phyloP scores from a whole-genome alignment of 2,329 filamentous ascomycete genomes.

The Venturia oleaginea region DNA sequence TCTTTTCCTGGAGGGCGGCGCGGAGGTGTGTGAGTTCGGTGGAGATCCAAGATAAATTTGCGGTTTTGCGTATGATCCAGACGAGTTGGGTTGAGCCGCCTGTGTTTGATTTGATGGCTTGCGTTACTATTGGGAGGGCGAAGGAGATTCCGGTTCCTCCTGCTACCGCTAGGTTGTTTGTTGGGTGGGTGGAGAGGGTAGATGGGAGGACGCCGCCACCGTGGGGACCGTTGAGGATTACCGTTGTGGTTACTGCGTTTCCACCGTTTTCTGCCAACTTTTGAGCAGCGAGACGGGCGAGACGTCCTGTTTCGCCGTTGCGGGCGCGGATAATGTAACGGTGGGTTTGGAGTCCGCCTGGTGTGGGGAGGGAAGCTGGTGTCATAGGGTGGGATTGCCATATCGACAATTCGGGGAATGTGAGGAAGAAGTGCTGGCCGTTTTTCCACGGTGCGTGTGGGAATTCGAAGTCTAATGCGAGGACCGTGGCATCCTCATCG shows the following conservation, averaged over 20 bases:
- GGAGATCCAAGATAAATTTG: constrained; percentile 27
- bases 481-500: constrained; percentile 48
- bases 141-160: constrained; percentile 31
- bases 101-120: constrained; percentile 21
- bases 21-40: constrained; percentile 23
- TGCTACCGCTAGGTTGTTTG: constrained; percentile 28
- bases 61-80: constrained; percentile 26
- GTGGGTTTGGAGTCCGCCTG: constrained; percentile 37
- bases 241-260: constrained; percentile 19
- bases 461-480: constrained; percentile 58
- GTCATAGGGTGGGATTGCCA: constrained; percentile 70
- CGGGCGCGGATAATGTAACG: constrained; percentile 29
- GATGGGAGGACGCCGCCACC: constrained; percentile 24
- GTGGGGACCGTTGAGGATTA: constrained; percentile 28
- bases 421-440: constrained; percentile 64
- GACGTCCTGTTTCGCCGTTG: constrained; percentile 26
- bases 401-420: constrained; percentile 55
- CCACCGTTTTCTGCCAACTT: constrained; percentile 19
- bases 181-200: background rate
- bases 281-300: constrained; percentile 23
- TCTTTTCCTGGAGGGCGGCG: background rate
- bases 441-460: constrained; percentile 52
- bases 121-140: constrained; percentile 27
- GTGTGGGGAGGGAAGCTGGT: constrained; percentile 44
- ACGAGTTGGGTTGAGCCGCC: constrained; percentile 25